Evolutionary conservation across 2,329 filamentous ascomycete species (phyloP).

Genomic region (Colletotrichum chrysophilum): DNA sequence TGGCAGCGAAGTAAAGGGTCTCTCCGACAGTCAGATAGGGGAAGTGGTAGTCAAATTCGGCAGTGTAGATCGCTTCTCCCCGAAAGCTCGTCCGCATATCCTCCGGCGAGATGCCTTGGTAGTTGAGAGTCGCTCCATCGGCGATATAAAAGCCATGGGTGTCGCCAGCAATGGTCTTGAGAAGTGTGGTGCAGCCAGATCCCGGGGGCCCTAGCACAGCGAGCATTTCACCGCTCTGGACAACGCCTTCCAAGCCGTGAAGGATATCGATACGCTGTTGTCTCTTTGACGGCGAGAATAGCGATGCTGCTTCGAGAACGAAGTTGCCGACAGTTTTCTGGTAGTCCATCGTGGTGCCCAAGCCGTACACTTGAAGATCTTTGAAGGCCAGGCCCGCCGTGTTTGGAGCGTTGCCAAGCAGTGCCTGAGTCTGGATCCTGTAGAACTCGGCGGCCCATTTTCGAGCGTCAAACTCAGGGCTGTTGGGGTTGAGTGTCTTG

Average conservation of each 20-base stretch:
- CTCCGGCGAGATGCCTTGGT: not conserved
- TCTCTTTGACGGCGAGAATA: slow-evolving; percentile 26
- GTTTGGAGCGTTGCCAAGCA: slow-evolving; percentile 30
- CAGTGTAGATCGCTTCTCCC: slow-evolving; percentile 72
- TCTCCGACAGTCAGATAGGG: slow-evolving; percentile 64
- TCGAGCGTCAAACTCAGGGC: slow-evolving; percentile 42
- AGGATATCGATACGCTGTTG: slow-evolving; percentile 50
- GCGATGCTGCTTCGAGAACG: slow-evolving; percentile 27
- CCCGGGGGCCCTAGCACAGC: slow-evolving; percentile 61
- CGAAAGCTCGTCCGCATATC: slow-evolving; percentile 20
- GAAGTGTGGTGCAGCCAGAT: slow-evolving; percentile 68
- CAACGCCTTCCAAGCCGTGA: slow-evolving; percentile 52
- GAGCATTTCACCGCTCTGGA: slow-evolving; percentile 61
- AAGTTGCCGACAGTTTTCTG: slow-evolving; percentile 49
- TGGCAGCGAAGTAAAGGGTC: slow-evolving; percentile 65
- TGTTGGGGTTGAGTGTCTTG: slow-evolving; percentile 41
- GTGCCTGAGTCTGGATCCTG: slow-evolving; percentile 25
- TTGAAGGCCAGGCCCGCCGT: slow-evolving; percentile 41
- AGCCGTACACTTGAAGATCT: slow-evolving; percentile 47
- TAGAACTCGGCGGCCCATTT: slow-evolving; percentile 49
- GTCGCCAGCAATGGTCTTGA: slow-evolving; percentile 70
- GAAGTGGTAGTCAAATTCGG: slow-evolving; percentile 69
- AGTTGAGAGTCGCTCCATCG: slow-evolving; percentile 10
- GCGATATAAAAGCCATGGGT: slow-evolving; percentile 59
- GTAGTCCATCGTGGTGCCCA: slow-evolving; percentile 45